Evolutionary conservation across 441 rosid genomes (phyloP).

Genomic region (Corymbia citriodora): DNA sequence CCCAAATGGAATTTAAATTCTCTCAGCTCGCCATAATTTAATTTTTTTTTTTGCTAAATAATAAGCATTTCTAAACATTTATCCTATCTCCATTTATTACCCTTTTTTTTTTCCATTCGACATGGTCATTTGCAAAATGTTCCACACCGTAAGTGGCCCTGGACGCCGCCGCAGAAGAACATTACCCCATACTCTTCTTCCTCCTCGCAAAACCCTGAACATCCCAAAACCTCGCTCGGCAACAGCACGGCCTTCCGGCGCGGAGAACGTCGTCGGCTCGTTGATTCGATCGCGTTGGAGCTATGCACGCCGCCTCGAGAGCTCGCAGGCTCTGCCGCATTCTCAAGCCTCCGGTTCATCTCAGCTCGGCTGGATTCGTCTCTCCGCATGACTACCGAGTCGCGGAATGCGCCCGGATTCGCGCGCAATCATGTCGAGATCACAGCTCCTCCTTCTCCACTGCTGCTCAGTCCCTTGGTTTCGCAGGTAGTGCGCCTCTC

Average conservation of each 20-base stretch:
- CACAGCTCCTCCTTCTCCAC: conserved; percentile 4
- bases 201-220: not conserved
- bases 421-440: conserved; percentile 6
- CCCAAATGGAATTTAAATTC: not conserved
- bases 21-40: not conserved
- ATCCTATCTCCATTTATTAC: not conserved
- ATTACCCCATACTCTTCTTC: not conserved
- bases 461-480: conserved; percentile 3
- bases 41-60: not conserved
- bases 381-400: conserved; percentile 13
- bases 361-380: conserved; percentile 17
- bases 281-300: not conserved
- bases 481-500: conserved; percentile 22
- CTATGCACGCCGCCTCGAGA: conserved; percentile 43
- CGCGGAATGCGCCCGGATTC: not conserved
- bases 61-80: not conserved
- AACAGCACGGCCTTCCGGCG: not conserved
- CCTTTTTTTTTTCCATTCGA: not conserved
- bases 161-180: not conserved
- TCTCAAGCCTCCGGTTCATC: conserved; percentile 19
- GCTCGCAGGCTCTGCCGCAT: conserved; percentile 37
- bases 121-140: rapidly evolving
- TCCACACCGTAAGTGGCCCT: not conserved
- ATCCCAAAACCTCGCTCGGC: not conserved
- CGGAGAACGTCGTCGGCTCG: not conserved